phyloP scores from a whole-genome alignment of 1,284 basidiomycete genomes.

The Leccinum griseonigrum region DNA sequence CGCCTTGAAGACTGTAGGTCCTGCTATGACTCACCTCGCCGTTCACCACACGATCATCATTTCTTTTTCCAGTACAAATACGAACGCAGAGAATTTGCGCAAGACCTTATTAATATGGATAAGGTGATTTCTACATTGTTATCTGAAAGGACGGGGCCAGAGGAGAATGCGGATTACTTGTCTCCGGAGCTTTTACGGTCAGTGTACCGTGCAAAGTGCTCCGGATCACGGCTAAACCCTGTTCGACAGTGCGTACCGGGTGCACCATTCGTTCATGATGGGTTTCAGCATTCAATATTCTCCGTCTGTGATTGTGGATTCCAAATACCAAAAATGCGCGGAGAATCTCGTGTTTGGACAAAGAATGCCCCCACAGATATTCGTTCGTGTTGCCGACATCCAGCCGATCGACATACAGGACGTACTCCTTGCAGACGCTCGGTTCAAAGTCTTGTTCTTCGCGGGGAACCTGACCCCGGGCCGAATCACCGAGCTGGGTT shows the following conservation, averaged over 20 bases:
- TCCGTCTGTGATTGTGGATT: no score
- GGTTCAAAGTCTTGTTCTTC: conserved; percentile 72
- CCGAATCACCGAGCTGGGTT: conserved; percentile 40
- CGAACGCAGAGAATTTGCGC: neutral
- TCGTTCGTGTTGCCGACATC: conserved; percentile 48
- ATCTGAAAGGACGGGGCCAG: neutral
- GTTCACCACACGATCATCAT: neutral
- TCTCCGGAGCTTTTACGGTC: conserved; percentile 1
- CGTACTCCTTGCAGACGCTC: conserved; percentile 60
- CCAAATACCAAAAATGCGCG: no score
- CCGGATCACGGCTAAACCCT: neutral
- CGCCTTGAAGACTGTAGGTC: neutral
- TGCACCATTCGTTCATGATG: conserved; percentile 42
- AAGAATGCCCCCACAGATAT: no score
- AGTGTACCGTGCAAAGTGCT: neutral
- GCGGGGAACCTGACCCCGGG: conserved; percentile 48
- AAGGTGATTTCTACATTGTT: neutral
- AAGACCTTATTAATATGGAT: neutral
- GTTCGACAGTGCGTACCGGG: neutral
- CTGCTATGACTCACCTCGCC: neutral
- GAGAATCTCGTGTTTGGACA: no score
- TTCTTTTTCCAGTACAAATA: neutral
- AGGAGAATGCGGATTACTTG: neutral
- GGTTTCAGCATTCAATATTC: conserved; percentile 38
- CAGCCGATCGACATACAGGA: conserved; percentile 67